These are phyloP conservation scores for Lodderomyces margitis DNA, from an alignment of 1,139 yeast genomes.

Conservation along the genomic window DNA sequence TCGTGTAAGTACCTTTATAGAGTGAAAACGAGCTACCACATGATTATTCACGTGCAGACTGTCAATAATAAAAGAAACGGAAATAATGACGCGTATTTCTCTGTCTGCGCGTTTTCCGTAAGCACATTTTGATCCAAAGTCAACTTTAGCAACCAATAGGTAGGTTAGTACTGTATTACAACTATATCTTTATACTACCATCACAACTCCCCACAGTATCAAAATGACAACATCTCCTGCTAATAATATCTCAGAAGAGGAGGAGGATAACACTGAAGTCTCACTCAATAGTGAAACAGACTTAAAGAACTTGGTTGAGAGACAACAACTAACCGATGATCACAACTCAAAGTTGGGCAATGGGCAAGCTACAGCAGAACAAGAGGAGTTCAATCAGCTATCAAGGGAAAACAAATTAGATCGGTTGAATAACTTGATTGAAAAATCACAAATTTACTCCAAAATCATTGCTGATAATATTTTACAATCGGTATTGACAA, in stretches of 20 bases:
- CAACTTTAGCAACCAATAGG: slow-evolving; percentile 7
- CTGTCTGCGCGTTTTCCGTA: no score
- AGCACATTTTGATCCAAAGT: no score
- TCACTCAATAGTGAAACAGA: slow-evolving; percentile 7
- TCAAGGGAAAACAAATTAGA: slow-evolving; percentile 49
- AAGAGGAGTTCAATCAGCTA: slow-evolving; percentile 40
- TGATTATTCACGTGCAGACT: no score
- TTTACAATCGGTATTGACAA: slow-evolving; percentile 40
- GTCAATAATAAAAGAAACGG: no score
- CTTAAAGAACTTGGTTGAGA: slow-evolving; percentile 8
- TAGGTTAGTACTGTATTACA: no score
- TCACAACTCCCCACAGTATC: no score
- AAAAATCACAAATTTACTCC: slow-evolving; percentile 81
- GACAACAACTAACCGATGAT: background rate
- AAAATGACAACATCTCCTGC: slow-evolving; percentile 2
- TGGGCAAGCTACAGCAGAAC: slow-evolving; percentile 19
- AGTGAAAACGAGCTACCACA: no score
- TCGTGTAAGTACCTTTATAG: no score
- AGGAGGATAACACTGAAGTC: background rate
- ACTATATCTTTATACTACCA: no score
- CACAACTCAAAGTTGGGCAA: background rate
- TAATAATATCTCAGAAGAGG: slow-evolving; percentile 2
- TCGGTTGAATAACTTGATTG: slow-evolving; percentile 68
- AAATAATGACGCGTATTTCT: no score
- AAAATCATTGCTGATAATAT: slow-evolving; percentile 78